phyloP scores from a whole-genome alignment of 441 rosid genomes.

The Arabidopsis lyrata region DNA sequence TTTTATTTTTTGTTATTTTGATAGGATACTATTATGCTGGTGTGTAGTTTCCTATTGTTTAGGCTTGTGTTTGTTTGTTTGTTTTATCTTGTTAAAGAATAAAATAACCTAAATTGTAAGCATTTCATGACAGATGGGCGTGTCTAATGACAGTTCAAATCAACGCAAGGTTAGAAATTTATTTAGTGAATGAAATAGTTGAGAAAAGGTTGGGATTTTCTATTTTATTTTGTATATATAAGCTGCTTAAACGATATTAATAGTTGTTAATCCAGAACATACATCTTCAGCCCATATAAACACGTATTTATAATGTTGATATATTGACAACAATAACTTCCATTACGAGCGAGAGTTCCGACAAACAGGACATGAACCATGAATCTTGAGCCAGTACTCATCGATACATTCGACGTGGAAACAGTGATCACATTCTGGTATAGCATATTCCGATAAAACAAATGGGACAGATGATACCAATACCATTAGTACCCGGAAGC shows the following conservation, averaged over 20 bases:
- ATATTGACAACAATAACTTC: not conserved
- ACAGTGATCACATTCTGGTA: conserved; percentile 77
- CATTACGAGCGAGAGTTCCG: conserved; percentile 50
- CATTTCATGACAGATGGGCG: not conserved
- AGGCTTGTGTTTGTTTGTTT: not conserved
- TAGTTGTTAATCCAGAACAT: not conserved
- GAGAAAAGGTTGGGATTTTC: no score
- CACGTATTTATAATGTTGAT: not conserved
- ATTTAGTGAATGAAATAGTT: no score
- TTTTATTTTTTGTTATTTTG: no score
- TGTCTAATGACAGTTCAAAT: no score
- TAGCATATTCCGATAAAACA: conserved; percentile 71
- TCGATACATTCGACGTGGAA: conserved; percentile 79
- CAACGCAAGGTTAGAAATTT: no score
- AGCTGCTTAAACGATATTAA: no score
- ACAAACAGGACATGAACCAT: conserved; percentile 68
- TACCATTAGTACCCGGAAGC: conserved; percentile 61
- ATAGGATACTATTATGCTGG: not conserved
- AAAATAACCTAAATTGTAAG: not conserved
- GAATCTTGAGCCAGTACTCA: conserved; percentile 69
- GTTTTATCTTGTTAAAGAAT: not conserved
- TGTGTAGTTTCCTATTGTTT: not conserved
- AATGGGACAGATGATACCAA: conserved; percentile 58
- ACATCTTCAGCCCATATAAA: not conserved
- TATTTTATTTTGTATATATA: no score